A percentile compares a stretch with the other conserved stretches of the same genome.
Evolutionary conservation across 257 asterid species (phyloP).

Genomic region (Thymus mandschuricus): DNA sequence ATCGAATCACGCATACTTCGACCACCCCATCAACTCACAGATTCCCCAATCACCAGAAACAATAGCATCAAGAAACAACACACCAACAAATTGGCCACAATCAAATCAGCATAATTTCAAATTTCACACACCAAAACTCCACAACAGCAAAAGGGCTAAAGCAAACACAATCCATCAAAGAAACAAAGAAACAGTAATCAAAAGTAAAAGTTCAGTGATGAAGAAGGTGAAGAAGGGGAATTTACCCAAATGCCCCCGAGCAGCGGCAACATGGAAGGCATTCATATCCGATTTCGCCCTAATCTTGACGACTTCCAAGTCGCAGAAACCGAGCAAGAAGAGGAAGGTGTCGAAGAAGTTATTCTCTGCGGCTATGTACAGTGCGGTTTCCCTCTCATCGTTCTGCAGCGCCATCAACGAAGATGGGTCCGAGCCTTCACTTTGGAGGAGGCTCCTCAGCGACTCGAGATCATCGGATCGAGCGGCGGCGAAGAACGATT

Average conservation of each 20-base stretch:
- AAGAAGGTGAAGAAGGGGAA: background rate
- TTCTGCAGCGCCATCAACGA: conserved; percentile 67
- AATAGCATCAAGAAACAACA: conserved; percentile 16
- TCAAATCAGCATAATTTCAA: background rate
- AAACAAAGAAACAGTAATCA: conserved; percentile 1
- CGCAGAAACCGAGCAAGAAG: conserved; percentile 72
- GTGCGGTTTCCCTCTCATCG: conserved; percentile 78
- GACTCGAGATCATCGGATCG: conserved; percentile 76
- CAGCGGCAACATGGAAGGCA: conserved; percentile 84
- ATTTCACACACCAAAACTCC: conserved; percentile 2
- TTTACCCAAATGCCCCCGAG: conserved; percentile 80
- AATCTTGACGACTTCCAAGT: conserved; percentile 56
- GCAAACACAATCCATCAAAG: background rate
- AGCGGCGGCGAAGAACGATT: conserved; percentile 77
- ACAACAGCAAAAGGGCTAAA: background rate
- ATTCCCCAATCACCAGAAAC: conserved; percentile 1
- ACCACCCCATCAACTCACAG: background rate
- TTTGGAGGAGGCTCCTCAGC: conserved; percentile 51
- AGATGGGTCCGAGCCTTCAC: conserved; percentile 69
- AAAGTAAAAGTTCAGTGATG: conserved; percentile 2
- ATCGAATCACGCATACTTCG: no score
- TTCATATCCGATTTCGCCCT: conserved; percentile 82
- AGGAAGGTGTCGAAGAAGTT: conserved; percentile 52
- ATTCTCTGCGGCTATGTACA: conserved; percentile 77
- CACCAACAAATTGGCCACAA: conserved; percentile 8